Conservation (phyloP, 345 rosid genomes). For the Hypericum perforatum region DNA sequence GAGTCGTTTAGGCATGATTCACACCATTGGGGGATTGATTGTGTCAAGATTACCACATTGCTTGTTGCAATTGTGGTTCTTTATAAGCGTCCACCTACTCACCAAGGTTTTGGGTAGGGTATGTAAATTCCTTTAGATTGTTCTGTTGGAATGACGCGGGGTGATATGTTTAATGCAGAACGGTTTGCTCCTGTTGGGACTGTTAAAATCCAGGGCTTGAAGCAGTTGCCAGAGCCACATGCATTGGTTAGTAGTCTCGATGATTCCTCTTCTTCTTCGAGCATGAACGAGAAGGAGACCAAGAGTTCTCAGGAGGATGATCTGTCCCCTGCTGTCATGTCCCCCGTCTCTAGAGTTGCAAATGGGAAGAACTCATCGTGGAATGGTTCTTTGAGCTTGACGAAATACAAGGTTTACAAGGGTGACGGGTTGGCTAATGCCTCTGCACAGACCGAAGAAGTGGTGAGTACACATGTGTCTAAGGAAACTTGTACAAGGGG, state of each 20-base stretch:
- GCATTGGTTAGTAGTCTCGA: constrained; percentile 69
- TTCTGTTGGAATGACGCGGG: neutral
- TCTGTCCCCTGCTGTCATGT: constrained; percentile 53
- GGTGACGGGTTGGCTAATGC: constrained; percentile 76
- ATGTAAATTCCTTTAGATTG: too few relatives aligned
- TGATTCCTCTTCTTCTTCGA: constrained; percentile 75
- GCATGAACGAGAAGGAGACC: constrained; percentile 55
- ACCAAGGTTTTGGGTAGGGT: too few relatives aligned
- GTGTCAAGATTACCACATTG: too few relatives aligned
- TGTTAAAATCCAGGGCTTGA: constrained; percentile 28
- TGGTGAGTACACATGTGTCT: constrained; percentile 24
- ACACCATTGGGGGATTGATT: neutral
- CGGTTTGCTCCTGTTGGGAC: constrained; percentile 25
- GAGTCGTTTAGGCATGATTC: neutral
- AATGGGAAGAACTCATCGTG: too few relatives aligned
- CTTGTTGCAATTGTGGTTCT: too few relatives aligned
- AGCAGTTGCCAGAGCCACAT: constrained; percentile 55
- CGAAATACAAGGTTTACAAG: constrained; percentile 63
- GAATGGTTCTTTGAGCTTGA: constrained; percentile 61
- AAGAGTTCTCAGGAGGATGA: constrained; percentile 79
- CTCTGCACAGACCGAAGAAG: constrained; percentile 89
- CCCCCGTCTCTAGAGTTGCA: too few relatives aligned
- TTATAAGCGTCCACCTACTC: too few relatives aligned
- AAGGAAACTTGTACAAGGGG: constrained; percentile 79
- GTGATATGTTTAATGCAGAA: constrained; percentile 8